Evolutionary conservation across 1,139 yeast species (phyloP).

Genomic region (Geotrichum fermentans): DNA sequence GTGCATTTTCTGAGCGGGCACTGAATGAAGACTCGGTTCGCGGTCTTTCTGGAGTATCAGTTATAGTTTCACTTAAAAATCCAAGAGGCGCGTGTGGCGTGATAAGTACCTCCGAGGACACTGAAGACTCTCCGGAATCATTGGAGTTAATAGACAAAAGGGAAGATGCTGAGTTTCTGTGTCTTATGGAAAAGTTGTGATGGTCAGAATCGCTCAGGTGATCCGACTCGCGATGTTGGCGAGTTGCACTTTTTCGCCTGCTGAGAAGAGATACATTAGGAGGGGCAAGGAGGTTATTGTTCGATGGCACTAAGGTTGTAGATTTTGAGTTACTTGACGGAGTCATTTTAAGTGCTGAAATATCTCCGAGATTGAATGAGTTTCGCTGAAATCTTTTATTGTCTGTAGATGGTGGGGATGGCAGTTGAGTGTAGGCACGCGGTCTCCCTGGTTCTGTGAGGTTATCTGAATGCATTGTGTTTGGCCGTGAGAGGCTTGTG

Average conservation of each 20-base stretch:
- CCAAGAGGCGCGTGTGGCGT: no score
- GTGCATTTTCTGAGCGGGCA: neutral
- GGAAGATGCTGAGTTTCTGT: conserved; percentile 2
- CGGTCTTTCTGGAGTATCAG: neutral
- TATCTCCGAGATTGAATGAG: conserved; percentile 3
- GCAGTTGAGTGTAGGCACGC: neutral
- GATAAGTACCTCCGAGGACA: neutral
- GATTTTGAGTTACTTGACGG: neutral
- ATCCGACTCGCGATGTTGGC: neutral
- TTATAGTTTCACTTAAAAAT: neutral
- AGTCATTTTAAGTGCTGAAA: neutral
- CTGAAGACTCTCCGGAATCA: neutral
- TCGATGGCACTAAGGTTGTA: neutral
- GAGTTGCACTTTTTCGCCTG: neutral
- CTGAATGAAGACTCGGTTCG: neutral
- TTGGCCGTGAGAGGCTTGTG: conserved; percentile 1
- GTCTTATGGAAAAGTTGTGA: neutral
- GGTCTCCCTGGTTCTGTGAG: neutral
- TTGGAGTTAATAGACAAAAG: conserved; percentile 2
- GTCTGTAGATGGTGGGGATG: neutral
- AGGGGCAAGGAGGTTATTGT: conserved; percentile 5
- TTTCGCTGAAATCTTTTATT: neutral
- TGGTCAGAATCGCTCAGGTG: neutral
- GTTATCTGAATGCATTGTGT: neutral
- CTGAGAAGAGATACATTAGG: conserved; percentile 1